Conservation (phyloP, 345 rosid genomes). For the Capsella bursapastoris region DNA sequence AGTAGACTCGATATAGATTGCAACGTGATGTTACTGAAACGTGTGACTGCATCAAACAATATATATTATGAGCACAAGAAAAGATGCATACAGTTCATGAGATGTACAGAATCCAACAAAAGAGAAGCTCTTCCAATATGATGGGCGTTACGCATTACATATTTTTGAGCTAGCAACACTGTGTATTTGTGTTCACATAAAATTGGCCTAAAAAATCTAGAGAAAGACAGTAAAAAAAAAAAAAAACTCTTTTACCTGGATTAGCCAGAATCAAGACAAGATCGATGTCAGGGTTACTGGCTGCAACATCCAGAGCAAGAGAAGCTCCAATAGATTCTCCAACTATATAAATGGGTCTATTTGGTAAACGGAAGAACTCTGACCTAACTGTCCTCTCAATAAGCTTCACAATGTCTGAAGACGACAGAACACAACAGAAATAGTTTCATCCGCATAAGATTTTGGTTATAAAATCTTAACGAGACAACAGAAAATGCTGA, state of each 20-base stretch:
- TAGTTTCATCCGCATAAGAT: constrained; percentile 18
- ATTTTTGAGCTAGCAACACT: not conserved
- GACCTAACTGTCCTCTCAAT: constrained; percentile 56
- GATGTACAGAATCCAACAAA: not conserved
- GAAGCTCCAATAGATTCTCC: constrained; percentile 55
- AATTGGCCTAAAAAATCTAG: not conserved
- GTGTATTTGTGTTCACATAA: not conserved
- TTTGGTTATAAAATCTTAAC: not conserved
- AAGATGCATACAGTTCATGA: constrained; percentile 7
- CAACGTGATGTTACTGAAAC: constrained; percentile 49
- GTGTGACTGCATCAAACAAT: constrained; percentile 49
- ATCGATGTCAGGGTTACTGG: constrained; percentile 60
- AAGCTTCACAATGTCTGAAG: constrained; percentile 57
- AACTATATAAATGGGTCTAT: constrained; percentile 63
- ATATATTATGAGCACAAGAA: constrained; percentile 2
- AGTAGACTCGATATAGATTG: constrained; percentile 49
- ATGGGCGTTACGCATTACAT: not conserved
- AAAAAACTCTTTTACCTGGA: constrained; percentile 53
- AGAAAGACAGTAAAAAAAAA: not conserved
- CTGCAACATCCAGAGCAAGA: constrained; percentile 67
- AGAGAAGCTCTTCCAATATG: not conserved
- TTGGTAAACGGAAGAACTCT: constrained; percentile 48
- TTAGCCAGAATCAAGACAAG: constrained; percentile 62
- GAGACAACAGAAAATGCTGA: not conserved
- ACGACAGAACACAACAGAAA: not conserved